A percentile compares a stretch with the other conserved stretches of the same genome.
These are phyloP conservation scores for Botrytis pseudocinerea DNA, from an alignment of 2,329 filamentous ascomycete species.

Conservation along the genomic window DNA sequence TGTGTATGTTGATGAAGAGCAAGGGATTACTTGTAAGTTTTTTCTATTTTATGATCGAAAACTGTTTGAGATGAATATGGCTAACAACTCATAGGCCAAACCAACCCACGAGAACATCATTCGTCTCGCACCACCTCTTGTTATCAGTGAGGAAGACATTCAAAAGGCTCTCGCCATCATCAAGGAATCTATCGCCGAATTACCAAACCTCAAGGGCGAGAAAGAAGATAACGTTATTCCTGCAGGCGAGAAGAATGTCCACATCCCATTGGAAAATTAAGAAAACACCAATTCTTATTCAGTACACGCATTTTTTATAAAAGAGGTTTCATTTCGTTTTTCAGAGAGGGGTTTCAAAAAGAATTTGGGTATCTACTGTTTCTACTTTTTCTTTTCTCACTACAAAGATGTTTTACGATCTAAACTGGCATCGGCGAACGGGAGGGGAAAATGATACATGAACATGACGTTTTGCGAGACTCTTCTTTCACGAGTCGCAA, in stretches of 20 bases:
- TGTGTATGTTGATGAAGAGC: slow-evolving; percentile 92
- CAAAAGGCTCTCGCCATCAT: slow-evolving; percentile 77
- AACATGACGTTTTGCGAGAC: slow-evolving; percentile 20
- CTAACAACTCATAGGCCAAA: slow-evolving; percentile 69
- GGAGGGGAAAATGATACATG: neutral
- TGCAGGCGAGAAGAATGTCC: slow-evolving; percentile 59
- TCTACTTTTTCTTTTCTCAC: neutral
- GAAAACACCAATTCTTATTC: neutral
- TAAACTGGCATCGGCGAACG: slow-evolving; percentile 13
- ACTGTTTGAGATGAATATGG: neutral
- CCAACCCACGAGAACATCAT: slow-evolving; percentile 99
- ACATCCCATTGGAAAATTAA: slow-evolving; percentile 44
- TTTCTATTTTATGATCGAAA: neutral
- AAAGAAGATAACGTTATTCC: slow-evolving; percentile 58
- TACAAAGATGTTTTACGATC: slow-evolving; percentile 17
- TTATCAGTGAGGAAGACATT: slow-evolving; percentile 89
- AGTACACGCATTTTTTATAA: neutral
- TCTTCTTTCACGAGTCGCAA: neutral
- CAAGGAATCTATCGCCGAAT: slow-evolving; percentile 74
- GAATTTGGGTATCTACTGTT: slow-evolving; percentile 19
- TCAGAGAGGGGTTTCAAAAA: neutral
- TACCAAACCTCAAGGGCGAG: slow-evolving; percentile 66
- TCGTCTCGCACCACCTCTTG: slow-evolving; percentile 90
- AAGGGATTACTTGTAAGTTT: slow-evolving; percentile 84
- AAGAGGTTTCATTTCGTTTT: neutral